Conservation (phyloP, 192 early-diverging fungal species). For the Backusella mclennaniae region DNA sequence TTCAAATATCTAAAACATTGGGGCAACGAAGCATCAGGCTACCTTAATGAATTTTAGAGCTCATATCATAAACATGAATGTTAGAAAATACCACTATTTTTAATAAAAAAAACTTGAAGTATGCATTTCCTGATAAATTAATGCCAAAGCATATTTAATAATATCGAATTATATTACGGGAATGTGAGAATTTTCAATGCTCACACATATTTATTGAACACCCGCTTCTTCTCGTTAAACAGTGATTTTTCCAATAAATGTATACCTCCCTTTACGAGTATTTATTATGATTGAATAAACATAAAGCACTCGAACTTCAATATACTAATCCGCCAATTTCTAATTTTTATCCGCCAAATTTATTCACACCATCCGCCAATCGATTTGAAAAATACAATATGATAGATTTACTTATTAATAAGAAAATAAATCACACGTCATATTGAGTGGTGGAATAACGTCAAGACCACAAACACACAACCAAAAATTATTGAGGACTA, state of each 20-base stretch:
- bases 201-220: not conserved
- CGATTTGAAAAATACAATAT: too few species aligned
- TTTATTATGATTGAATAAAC: too few species aligned
- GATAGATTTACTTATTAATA: too few species aligned
- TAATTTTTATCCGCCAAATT: too few species aligned
- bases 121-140: not conserved
- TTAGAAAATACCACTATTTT: not conserved
- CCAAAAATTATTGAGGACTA: too few species aligned
- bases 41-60: not conserved
- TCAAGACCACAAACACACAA: too few species aligned
- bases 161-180: not conserved
- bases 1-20: not conserved
- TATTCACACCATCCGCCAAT: too few species aligned
- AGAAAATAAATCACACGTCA: too few species aligned
- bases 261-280: too few species aligned
- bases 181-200: not conserved
- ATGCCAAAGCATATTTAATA: not conserved
- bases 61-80: not conserved
- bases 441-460: too few species aligned
- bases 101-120: not conserved
- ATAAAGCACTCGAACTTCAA: too few species aligned
- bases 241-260: not conserved
- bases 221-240: not conserved
- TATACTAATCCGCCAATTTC: too few species aligned
- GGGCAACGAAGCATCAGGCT: not conserved